Evolutionary conservation across 73 alveolate species (phyloP), one percentile per base, ranked within the genome.

Genomic region (Urostyla sp.): DNA sequence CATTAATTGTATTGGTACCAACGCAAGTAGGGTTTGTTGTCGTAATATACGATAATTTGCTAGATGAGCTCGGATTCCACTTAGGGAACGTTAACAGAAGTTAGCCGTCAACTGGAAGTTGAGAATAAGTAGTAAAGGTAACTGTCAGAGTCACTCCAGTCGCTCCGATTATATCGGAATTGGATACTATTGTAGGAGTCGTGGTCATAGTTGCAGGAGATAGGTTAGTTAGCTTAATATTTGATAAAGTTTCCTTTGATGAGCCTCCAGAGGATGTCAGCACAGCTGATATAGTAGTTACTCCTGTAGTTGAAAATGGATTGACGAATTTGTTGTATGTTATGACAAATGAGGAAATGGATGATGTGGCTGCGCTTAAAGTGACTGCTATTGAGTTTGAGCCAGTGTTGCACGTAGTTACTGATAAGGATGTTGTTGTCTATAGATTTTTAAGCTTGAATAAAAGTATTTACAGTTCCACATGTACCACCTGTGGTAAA

Each of bases 191-290:
- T 31, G 31, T 7, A 6, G 53, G 18, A 10, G 31, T 40, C n/a
- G 83, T 67, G n/a, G 69, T 49, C 2, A 69, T 48, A 27, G 83
- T 3, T 7, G 72, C 83, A 13, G 83, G 72, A 13, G 23, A n/a
- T n/a, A n/a, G n/a, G n/a, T n/a, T n/a, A n/a, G n/a, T n/a, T n/a
- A n/a, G n/a, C n/a, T n/a, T n/a, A n/a, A n/a, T n/a, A n/a, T n/a
- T n/a, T n/a, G n/a, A n/a, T n/a, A n/a, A n/a, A n/a, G n/a, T n/a
- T n/a, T n/a, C n/a, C n/a, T n/a, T n/a, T n/a, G n/a, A n/a, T n/a
- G n/a, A n/a, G n/a, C n/a, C n/a, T n/a, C n/a, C n/a, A 40, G 52
- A 40, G 52, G 16, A 16, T 40, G 16, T 40, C 52, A 16, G 52
- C 52, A n/a, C n/a, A n/a, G 52, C 10, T 10, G 52, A 40, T 10